Base-by-base conservation (phyloP, 345 rosid species). In the Psidium guajava region DNA sequence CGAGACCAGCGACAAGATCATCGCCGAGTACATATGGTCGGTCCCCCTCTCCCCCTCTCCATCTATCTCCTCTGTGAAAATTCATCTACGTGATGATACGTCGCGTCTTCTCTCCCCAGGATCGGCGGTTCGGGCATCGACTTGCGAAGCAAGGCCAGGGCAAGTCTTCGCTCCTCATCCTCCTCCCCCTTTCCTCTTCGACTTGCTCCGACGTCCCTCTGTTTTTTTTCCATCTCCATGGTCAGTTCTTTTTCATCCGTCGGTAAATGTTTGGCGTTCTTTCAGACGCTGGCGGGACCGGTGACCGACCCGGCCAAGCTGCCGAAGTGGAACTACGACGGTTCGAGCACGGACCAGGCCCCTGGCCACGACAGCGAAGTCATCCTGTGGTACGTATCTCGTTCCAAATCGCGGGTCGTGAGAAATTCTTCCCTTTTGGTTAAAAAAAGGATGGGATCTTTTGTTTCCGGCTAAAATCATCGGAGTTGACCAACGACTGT, bases 281-380 rank as follows among this genome's bases (percentile, higher is more conserved):
- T 25, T 64, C 86, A 95, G 98, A 95, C 98, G 25, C 87, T 95
- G 86, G 13, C 91, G 0, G 95, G 90, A 49, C 91, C 91, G 0
- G 95, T 91, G 61, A 86, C 84, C 12, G 94, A 93, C 75, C 96
- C 98, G 54, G 52, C 94, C 2, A 87, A 89, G 81, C 92, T 95
- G 5, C 98, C 98, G 8, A 92, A 92, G 83, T 95, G 98, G 98
- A 95, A 95, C 90, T 95, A 92, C 61, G 98, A 95, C 73, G 97
- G 98, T 13, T 93, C 97, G 32, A 94, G 97, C 89, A 95, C 98
- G 0, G 86, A 89, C 25, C 98, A 95, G 85, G 97, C 98, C 44
- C 92, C 94, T 15, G 96, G 96, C 0, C 91, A 93, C 4, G 94
- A 95, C 89, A 93, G 97, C 83, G 98, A 95, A 89, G 98, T 94